Percentiles rank a stretch among this genome's conserved stretches.
phyloP scores from a whole-genome alignment of 2,329 filamentous ascomycete genomes.

The Cytospora piceicola region DNA sequence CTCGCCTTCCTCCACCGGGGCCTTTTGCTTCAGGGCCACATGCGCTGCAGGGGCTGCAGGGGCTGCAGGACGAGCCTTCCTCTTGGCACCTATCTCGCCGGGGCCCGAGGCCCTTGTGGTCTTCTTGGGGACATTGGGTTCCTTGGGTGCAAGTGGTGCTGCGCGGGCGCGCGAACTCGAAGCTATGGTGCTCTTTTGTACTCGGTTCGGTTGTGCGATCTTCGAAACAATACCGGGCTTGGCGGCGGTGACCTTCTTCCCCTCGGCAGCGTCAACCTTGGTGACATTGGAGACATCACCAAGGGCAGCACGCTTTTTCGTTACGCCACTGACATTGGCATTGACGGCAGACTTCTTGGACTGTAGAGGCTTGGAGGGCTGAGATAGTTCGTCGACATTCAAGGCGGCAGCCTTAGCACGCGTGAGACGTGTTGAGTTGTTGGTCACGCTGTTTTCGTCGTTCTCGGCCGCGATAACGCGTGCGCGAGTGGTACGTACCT shows the following conservation, averaged over 20 bases:
- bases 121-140: conserved; percentile 46
- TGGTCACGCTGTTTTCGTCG: conserved; percentile 73
- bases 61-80: conserved; percentile 53
- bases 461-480: conserved; percentile 88
- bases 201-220: conserved; percentile 76
- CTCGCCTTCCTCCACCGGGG: conserved; percentile 65
- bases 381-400: conserved; percentile 63
- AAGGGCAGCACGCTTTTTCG: conserved; percentile 79
- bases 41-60: conserved; percentile 52
- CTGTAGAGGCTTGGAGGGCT: conserved; percentile 65
- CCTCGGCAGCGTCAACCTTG: conserved; percentile 72
- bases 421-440: conserved; percentile 78
- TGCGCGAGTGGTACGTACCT: conserved; percentile 69
- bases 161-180: conserved; percentile 63
- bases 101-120: conserved; percentile 57
- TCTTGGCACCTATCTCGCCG: conserved; percentile 54
- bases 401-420: conserved; percentile 86
- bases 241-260: conserved; percentile 69
- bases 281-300: conserved; percentile 95
- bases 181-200: conserved; percentile 70
- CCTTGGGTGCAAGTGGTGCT: conserved; percentile 61
- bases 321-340: conserved; percentile 48
- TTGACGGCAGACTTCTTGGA: conserved; percentile 67
- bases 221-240: conserved; percentile 78
- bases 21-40: conserved; percentile 61